Base-by-base conservation (phyloP, 2,329 filamentous ascomycete species). In the Paraphaeosphaeria minitans region DNA sequence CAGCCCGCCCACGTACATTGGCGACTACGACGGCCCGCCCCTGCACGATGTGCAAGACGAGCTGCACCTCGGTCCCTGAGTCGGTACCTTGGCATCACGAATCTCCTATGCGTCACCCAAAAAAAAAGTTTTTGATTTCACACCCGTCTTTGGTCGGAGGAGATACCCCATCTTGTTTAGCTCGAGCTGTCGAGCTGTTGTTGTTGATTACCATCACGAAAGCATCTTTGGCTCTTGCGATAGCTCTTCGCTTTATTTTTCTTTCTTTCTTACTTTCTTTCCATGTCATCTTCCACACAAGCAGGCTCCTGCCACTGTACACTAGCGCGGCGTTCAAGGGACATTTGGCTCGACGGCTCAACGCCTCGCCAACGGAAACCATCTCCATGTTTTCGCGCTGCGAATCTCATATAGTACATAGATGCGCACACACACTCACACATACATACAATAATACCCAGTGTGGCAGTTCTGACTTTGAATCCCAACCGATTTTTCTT, bases 1-100 rank as follows among this genome's bases (percentile, higher is more conserved):
- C 2, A 92, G 89, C 69, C 94, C 94, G 50, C 94, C 94, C 9
- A 78, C 78, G 46, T 83, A 82, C 65, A 63, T 74, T 31, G 66
- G 66, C 35, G 71, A 75, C 16, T 70, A 64, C 61, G 68, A 71
- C 24, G 60, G 65, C 14, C 63, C 66, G 24, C 60, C 58, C 6
- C 66, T 73, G 2, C 41, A 60, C 48, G 58, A 60, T 14, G 64
- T 62, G 2, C 27, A 49, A 39, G 42, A 49, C 16, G 33, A 54
- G 37, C 39, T 64, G 8, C 53, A 55, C 22, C 52, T 65, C 16
- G 41, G 41, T 24, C 35, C 41, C n/a, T 45, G 41, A 53, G 22
- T 33, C 39, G 3, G 24, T 27, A 14, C 47, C 43, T 46, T 4
- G 14, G 41, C 37, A 52, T 52, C n/a, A 53, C 51, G 51, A 53